These are phyloP conservation scores for Thelephora terrestris DNA, from an alignment of 1,284 basidiomycete species.

Conservation along the genomic window DNA sequence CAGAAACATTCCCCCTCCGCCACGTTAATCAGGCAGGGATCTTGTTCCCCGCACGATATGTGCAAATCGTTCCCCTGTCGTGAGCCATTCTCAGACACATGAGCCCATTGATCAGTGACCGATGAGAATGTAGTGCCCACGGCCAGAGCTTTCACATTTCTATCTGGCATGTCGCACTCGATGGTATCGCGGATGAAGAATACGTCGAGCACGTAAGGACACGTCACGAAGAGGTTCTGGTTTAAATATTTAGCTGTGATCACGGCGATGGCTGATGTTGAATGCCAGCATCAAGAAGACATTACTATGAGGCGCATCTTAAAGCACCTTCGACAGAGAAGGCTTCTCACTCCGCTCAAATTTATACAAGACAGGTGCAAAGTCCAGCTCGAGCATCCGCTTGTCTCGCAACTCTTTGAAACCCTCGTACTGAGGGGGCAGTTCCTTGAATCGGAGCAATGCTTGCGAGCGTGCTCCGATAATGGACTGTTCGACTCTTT, in stretches of 20 bases:
- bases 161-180: conserved; percentile 61
- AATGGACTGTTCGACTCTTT: conserved; percentile 50
- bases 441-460: conserved; percentile 49
- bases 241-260: neutral
- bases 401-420: conserved; percentile 57
- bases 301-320: conserved; percentile 58
- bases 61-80: conserved; percentile 69
- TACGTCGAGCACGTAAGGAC: conserved; percentile 43
- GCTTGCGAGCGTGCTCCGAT: conserved; percentile 39
- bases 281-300: conserved; percentile 51
- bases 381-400: conserved; percentile 59
- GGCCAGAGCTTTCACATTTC: conserved; percentile 64
- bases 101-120: neutral
- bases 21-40: conserved; percentile 45
- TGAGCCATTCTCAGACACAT: conserved; percentile 25
- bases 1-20: conserved; percentile 54
- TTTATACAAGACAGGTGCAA: conserved; percentile 48
- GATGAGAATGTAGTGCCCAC: conserved; percentile 35
- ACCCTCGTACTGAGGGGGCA: conserved; percentile 57
- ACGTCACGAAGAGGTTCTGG: conserved; percentile 48
- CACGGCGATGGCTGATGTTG: conserved; percentile 2
- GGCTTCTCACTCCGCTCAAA: conserved; percentile 58
- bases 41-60: conserved; percentile 49
- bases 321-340: conserved; percentile 71
- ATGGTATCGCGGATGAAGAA: conserved; percentile 43